Evolutionary conservation across 331 rosid genomes (phyloP), one percentile per base, ranked within the genome.

Genomic region (Quercus phellos): DNA sequence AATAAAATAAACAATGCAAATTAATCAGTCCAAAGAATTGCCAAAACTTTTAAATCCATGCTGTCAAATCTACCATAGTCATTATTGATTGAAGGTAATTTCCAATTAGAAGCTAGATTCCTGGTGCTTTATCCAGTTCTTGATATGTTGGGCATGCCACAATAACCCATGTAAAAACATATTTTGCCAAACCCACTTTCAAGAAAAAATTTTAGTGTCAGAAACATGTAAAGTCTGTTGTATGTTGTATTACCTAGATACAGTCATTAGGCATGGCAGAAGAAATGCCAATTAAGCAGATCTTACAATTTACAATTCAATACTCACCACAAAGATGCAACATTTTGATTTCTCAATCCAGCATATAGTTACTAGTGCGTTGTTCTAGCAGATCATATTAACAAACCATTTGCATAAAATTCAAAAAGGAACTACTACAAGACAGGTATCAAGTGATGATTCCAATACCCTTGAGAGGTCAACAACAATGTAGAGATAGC

Each of bases 401-500:
- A 18, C 46, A 74, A 50, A 51, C 38, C 35, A 24, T 67, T 56
- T 27, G 43, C 43, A 42, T 16, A 3, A 38, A 38, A 18, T 16
- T 17, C 58, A 67, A 14, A 67, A 72, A 55, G 63, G 68, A 77
- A 73, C 50, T 4, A 46, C 18, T 5, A 22, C 51, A 43, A 22
- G 13, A 13, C 72, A 53, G 55, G 55, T 63, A n/a, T 56, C 11
- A 24, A 77, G 71, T 70, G 58, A 85, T 74, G 29, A 81, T 74
- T 59, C 14, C 42, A 72, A 64, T 82, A 94, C 99, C 99, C 85
- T 94, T 46, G 99, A 94, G 73, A 92, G 81, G 82, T 94, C 98
- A 60, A 90, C 85, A 34, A 92, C 83, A 76, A 92, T 68, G 79
- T 81, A 94, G 4, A 94, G 86, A 72, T 90, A 94, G 55, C 97